Percentiles rank a stretch among this genome's conserved stretches.
Evolutionary conservation across 371 early-diverging fungal genomes (phyloP).

Genomic region (Syncephalastrum sp.): DNA sequence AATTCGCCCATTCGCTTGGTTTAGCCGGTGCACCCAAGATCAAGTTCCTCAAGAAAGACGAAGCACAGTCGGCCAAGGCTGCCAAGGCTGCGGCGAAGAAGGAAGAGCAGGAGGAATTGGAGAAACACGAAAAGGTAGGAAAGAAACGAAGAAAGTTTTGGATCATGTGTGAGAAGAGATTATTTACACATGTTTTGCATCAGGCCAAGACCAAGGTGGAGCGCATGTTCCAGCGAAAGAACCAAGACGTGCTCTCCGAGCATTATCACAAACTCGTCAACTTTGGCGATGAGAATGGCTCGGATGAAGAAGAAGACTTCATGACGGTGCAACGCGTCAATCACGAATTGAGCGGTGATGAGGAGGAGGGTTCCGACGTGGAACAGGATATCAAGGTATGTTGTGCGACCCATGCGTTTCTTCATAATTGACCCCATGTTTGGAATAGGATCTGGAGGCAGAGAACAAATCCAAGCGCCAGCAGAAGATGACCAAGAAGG

Average conservation of each 20-base stretch:
- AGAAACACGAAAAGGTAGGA: constrained; percentile 37
- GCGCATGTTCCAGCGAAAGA: constrained; percentile 90
- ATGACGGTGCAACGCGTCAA: constrained; percentile 78
- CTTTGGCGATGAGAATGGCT: constrained; percentile 49
- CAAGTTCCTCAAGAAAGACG: constrained; percentile 71
- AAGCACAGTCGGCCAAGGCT: constrained; percentile 27
- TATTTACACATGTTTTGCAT: neutral
- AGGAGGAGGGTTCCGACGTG: constrained; percentile 42
- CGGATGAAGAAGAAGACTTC: constrained; percentile 70
- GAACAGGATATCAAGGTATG: constrained; percentile 32
- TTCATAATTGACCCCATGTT: neutral
- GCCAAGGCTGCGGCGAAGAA: constrained; percentile 32
- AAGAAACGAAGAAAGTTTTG: constrained; percentile 4
- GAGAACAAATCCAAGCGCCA: constrained; percentile 70
- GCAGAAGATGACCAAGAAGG: constrained; percentile 68
- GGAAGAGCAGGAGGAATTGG: constrained; percentile 35
- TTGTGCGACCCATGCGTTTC: constrained; percentile 11
- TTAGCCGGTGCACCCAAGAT: constrained; percentile 94
- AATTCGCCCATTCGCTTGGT: constrained; percentile 87
- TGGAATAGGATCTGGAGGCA: constrained; percentile 10
- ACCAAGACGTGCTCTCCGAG: constrained; percentile 85
- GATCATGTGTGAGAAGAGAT: neutral
- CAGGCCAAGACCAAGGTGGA: constrained; percentile 79
- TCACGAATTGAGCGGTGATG: constrained; percentile 59
- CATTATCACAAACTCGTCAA: constrained; percentile 86